Percentiles rank a stretch among this genome's conserved stretches.
These are phyloP conservation scores for Penicillium antarcticum DNA, from an alignment of 495 filamentous ascomycete species.

Conservation along the genomic window DNA sequence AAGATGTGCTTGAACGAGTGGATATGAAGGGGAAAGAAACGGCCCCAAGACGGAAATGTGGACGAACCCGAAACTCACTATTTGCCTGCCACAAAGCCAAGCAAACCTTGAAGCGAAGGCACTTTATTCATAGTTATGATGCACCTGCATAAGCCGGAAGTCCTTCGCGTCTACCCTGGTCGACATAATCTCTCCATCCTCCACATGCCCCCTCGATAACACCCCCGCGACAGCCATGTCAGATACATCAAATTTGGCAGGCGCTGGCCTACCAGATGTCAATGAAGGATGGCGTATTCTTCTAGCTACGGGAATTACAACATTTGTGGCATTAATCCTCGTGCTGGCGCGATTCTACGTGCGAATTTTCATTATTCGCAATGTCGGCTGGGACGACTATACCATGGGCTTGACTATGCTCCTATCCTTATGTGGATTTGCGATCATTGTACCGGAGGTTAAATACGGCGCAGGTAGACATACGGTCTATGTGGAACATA, in stretches of 20 bases:
- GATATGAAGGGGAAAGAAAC: too few relatives aligned
- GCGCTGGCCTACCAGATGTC: constrained; percentile 22
- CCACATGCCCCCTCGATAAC: neutral
- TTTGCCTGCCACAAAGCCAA: too few relatives aligned
- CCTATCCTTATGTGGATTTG: constrained; percentile 28
- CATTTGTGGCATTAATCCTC: constrained; percentile 21
- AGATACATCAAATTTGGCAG: constrained; percentile 8
- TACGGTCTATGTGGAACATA: constrained; percentile 23
- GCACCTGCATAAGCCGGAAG: too few relatives aligned
- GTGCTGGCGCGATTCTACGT: constrained; percentile 36
- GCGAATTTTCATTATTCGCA: constrained; percentile 33
- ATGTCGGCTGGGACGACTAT: constrained; percentile 39
- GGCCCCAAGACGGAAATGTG: too few relatives aligned
- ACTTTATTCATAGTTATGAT: too few relatives aligned
- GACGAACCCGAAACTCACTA: too few relatives aligned
- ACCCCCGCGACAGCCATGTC: constrained; percentile 3
- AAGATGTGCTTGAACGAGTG: too few relatives aligned
- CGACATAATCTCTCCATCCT: too few relatives aligned
- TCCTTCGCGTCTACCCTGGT: too few relatives aligned
- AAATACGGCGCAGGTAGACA: constrained; percentile 41
- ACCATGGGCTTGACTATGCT: constrained; percentile 37
- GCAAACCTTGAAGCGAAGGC: too few relatives aligned
- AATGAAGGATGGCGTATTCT: constrained; percentile 32
- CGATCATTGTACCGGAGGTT: constrained; percentile 32
- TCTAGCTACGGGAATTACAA: constrained; percentile 30